phyloP scores from a whole-genome alignment of 805 yeast genomes.

The Isabelozyma rhagii region DNA sequence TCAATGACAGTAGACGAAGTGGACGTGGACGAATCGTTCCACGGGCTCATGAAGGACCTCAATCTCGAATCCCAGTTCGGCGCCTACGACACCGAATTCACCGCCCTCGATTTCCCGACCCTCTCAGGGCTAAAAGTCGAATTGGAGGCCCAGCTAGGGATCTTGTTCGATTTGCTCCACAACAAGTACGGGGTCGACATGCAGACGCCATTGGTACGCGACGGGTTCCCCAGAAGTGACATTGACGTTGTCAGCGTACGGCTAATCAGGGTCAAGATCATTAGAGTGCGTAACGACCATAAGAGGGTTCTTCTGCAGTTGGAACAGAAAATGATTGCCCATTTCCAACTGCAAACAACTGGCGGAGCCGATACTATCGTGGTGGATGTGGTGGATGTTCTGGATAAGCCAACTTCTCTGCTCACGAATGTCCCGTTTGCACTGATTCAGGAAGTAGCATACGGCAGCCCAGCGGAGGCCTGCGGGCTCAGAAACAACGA shows the following conservation, averaged over 20 bases:
- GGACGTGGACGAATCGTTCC: conserved; percentile 14
- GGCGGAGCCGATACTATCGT: not conserved
- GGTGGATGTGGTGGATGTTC: not conserved
- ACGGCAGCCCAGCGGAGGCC: conserved; percentile 52
- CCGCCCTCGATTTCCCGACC: not conserved
- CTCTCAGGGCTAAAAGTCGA: conserved; percentile 10
- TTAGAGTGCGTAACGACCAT: conserved; percentile 70
- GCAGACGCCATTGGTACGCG: conserved; percentile 60
- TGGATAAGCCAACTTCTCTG: not conserved
- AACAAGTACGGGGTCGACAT: conserved; percentile 51
- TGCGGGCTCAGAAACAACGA: conserved; percentile 58
- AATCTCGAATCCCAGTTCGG: conserved; percentile 20
- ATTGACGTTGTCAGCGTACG: conserved; percentile 73
- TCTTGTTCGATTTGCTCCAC: conserved; percentile 40
- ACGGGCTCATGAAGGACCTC: conserved; percentile 24
- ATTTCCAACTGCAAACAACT: conserved; percentile 22
- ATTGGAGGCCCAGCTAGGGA: conserved; percentile 23
- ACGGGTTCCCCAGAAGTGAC: conserved; percentile 86
- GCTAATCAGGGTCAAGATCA: conserved; percentile 57
- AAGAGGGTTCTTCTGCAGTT: conserved; percentile 45
- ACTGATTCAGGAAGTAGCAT: conserved; percentile 45
- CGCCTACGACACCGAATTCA: conserved; percentile 15
- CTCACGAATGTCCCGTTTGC: conserved; percentile 49
- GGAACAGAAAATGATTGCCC: conserved; percentile 43
- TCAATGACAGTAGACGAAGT: conserved; percentile 2